Percentiles rank a stretch among this genome's conserved stretches.
Evolutionary conservation across 1,139 yeast species (phyloP).

Genomic region (Geotrichum restrictum): DNA sequence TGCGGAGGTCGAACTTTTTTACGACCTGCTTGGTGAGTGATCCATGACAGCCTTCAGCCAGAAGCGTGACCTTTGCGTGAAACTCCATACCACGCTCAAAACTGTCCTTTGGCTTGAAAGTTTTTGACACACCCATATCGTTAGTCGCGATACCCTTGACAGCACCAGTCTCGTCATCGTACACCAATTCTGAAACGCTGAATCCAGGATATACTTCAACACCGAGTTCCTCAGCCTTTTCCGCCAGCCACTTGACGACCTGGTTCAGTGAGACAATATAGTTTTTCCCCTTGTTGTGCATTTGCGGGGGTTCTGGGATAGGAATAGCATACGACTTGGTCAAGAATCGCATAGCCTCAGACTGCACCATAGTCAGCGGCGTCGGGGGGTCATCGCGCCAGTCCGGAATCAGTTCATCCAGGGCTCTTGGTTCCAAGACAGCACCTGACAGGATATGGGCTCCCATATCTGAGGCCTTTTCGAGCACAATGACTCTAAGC

Average conservation of each 20-base stretch:
- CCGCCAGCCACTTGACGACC: conserved; percentile 77
- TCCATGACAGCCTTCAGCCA: conserved; percentile 98
- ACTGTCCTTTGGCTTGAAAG: conserved; percentile 69
- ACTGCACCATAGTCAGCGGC: conserved; percentile 69
- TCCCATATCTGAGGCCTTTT: conserved; percentile 87
- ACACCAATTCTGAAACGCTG: conserved; percentile 78
- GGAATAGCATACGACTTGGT: conserved; percentile 57
- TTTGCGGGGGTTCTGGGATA: conserved; percentile 90
- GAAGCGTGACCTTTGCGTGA: conserved; percentile 77
- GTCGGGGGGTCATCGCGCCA: conserved; percentile 57
- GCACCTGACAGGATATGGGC: conserved; percentile 92
- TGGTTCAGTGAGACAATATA: conserved; percentile 79
- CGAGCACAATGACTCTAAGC: conserved; percentile 79
- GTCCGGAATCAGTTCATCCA: conserved; percentile 78
- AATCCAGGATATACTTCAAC: conserved; percentile 92
- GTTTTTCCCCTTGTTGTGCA: conserved; percentile 74
- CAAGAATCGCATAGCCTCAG: conserved; percentile 69
- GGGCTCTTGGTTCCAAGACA: conserved; percentile 82
- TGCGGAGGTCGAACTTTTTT: conserved; percentile 61
- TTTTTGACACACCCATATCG: conserved; percentile 77
- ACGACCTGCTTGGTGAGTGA: conserved; percentile 78
- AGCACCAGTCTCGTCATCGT: conserved; percentile 49
- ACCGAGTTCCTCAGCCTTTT: conserved; percentile 87
- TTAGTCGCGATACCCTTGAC: conserved; percentile 90
- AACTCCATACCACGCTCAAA: conserved; percentile 97